These are phyloP conservation scores for Claviceps maximensis DNA, from an alignment of 2,329 filamentous ascomycete species.

Conservation along the genomic window DNA sequence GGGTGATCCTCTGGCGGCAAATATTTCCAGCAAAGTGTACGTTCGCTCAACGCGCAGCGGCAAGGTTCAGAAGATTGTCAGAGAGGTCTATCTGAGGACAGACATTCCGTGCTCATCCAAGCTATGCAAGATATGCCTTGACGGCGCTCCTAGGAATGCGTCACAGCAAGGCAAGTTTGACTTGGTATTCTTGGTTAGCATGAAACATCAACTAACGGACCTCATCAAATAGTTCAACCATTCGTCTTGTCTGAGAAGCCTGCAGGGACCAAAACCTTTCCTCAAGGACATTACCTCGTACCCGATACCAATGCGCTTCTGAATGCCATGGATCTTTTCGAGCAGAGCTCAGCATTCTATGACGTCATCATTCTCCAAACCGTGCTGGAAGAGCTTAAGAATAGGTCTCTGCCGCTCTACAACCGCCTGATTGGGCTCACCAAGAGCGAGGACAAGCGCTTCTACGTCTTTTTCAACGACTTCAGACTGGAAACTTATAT, in stretches of 20 bases:
- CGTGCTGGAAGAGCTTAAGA: constrained; percentile 89
- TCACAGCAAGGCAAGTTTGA: constrained; percentile 52
- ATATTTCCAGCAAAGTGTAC: constrained; percentile 90
- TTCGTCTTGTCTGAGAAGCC: constrained; percentile 85
- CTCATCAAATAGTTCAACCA: constrained; percentile 50
- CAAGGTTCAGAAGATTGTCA: constrained; percentile 97
- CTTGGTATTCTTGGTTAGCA: not conserved
- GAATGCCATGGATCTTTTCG: constrained; percentile 93
- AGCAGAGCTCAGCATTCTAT: constrained; percentile 81
- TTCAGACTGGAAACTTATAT: constrained; percentile 89
- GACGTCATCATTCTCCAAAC: constrained; percentile 96
- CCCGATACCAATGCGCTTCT: constrained; percentile 94
- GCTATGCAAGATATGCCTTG: constrained; percentile 65
- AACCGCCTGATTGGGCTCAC: constrained; percentile 83
- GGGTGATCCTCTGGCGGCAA: constrained; percentile 45
- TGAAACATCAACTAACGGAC: not conserved
- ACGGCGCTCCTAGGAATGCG: constrained; percentile 65
- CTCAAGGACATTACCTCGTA: constrained; percentile 82
- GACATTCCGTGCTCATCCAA: constrained; percentile 96
- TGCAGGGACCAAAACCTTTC: constrained; percentile 68
- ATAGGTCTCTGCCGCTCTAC: constrained; percentile 86
- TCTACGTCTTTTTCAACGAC: constrained; percentile 99
- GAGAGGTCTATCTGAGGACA: constrained; percentile 87
- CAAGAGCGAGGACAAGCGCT: constrained; percentile 91
- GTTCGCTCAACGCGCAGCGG: constrained; percentile 88